A percentile compares a stretch with the other conserved stretches of the same genome.
phyloP scores from a whole-genome alignment of 768 basidiomycete genomes.

The Mycena pura region DNA sequence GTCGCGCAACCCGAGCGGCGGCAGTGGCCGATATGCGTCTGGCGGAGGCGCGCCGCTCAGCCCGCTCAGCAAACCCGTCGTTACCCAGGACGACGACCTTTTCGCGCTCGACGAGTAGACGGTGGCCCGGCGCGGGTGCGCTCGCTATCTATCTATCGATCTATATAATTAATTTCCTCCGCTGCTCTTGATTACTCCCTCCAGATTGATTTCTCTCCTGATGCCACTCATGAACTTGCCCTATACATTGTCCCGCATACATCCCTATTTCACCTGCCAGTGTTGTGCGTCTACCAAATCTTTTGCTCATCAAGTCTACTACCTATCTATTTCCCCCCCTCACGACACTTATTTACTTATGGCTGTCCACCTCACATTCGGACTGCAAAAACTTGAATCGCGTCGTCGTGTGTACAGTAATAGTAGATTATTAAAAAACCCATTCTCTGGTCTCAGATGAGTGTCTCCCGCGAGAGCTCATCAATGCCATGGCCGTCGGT shows the following conservation, averaged over 20 bases:
- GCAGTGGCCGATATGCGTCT: constrained; percentile 45
- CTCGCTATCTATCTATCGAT: constrained; percentile 10
- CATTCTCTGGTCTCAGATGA: too few relatives aligned
- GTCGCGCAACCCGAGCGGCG: constrained; percentile 40
- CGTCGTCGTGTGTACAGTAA: too few relatives aligned
- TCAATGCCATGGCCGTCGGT: too few relatives aligned
- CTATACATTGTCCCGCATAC: too few relatives aligned
- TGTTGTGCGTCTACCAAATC: too few relatives aligned
- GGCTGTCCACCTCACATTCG: neutral
- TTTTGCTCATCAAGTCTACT: neutral
- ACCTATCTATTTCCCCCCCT: neutral
- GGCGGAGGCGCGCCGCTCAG: constrained; percentile 50
- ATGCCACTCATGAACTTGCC: neutral
- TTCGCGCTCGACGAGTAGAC: constrained; percentile 44
- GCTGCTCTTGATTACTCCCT: neutral
- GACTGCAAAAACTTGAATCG: too few relatives aligned
- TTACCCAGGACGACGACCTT: constrained; percentile 69
- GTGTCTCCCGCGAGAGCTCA: too few relatives aligned
- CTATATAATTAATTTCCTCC: constrained; percentile 18
- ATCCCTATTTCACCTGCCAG: too few relatives aligned
- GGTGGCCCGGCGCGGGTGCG: neutral
- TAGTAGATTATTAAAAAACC: too few relatives aligned
- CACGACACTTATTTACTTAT: neutral
- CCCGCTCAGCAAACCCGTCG: constrained; percentile 66
- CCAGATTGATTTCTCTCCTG: neutral